These are phyloP conservation scores for Epithemia pelagica DNA, from an alignment of 108 stramenopile species.

Conservation along the genomic window DNA sequence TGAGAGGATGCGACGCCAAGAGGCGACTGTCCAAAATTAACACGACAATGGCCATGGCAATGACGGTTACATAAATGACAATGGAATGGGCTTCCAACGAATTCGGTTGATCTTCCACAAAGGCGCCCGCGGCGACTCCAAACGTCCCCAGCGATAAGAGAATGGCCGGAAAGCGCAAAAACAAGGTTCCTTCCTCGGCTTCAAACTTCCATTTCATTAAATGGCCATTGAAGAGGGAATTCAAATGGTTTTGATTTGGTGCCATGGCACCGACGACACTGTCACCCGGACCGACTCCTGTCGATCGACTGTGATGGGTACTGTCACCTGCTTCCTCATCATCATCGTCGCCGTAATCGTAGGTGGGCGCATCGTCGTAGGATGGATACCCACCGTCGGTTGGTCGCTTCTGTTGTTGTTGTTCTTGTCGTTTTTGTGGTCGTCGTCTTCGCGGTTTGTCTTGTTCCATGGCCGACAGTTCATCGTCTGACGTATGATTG, in stretches of 20 bases:
- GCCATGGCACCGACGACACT: background rate
- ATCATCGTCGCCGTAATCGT: too few species aligned
- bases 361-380: too few species aligned
- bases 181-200: slow-evolving; percentile 40
- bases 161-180: slow-evolving; percentile 27
- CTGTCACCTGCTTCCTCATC: too few species aligned
- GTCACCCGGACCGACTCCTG: too few species aligned
- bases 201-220: slow-evolving; percentile 47
- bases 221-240: slow-evolving; percentile 29
- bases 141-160: slow-evolving; percentile 12
- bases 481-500: too few species aligned
- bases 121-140: slow-evolving; percentile 20
- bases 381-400: too few species aligned
- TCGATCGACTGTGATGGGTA: too few species aligned
- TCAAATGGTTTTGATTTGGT: slow-evolving; percentile 6
- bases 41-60: slow-evolving; percentile 19
- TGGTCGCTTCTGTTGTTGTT: too few species aligned
- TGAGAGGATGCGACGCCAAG: slow-evolving; percentile 18
- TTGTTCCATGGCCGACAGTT: too few species aligned
- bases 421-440: too few species aligned
- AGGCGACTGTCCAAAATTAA: slow-evolving; percentile 40
- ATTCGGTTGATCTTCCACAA: slow-evolving; percentile 1
- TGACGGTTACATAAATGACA: slow-evolving; percentile 20
- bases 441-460: too few species aligned
- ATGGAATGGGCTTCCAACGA: slow-evolving; percentile 13